A percentile compares a stretch with the other conserved stretches of the same genome.
phyloP scores from a whole-genome alignment of 2,329 filamentous ascomycete genomes.

The Didymella segeticola region DNA sequence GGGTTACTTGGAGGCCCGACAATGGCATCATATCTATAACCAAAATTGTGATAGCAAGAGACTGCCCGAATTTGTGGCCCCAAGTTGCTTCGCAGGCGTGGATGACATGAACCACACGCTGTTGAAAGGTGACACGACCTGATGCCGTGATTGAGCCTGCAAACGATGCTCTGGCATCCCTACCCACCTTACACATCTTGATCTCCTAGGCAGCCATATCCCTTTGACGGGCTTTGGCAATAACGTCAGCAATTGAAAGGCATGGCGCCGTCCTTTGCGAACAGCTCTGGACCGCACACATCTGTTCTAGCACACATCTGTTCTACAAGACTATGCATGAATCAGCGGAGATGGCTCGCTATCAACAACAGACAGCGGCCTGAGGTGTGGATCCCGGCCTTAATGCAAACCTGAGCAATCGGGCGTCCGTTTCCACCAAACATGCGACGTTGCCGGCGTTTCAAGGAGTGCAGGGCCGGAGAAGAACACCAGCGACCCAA shows the following conservation, averaged over 20 bases:
- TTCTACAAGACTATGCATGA: conserved; percentile 12
- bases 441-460: conserved; percentile 38
- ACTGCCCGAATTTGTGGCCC: background rate
- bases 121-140: background rate
- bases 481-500: conserved; percentile 32
- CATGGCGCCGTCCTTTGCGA: background rate
- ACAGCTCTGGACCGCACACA: background rate
- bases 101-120: too few species aligned
- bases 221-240: background rate
- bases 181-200: background rate
- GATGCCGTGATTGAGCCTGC: background rate
- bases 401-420: conserved; percentile 8
- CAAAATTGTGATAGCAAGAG: background rate
- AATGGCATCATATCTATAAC: background rate
- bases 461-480: conserved; percentile 32
- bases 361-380: conserved; percentile 18
- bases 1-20: background rate
- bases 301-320: too few species aligned
- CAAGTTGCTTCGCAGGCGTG: background rate
- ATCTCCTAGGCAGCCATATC: background rate
- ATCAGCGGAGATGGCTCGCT: conserved; percentile 11
- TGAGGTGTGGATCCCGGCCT: conserved; percentile 2
- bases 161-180: background rate
- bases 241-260: too few species aligned
- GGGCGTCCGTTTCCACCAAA: conserved; percentile 18